Evolutionary conservation across 768 basidiomycete species (phyloP).

Genomic region (Podaxis sp.): DNA sequence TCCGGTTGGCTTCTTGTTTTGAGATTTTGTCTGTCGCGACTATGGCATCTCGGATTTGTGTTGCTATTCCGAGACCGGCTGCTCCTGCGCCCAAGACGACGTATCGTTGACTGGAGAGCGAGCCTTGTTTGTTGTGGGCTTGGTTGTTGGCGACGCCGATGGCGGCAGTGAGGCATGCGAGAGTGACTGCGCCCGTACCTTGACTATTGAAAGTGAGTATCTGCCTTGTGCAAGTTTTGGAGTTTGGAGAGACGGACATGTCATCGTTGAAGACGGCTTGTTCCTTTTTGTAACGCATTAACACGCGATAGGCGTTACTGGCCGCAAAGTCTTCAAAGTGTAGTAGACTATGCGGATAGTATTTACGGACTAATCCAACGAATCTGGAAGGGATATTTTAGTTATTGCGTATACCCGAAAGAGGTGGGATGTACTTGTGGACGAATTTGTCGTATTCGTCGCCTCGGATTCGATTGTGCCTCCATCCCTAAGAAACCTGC

Average conservation of each 20-base stretch:
- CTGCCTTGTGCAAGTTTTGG: background rate
- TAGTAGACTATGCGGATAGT: conserved; percentile 59
- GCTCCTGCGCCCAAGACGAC: conserved; percentile 79
- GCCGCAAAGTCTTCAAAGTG: conserved; percentile 90
- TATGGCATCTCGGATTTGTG: conserved; percentile 76
- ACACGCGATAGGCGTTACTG: conserved; percentile 64
- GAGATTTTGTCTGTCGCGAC: conserved; percentile 48
- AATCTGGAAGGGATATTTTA: conserved; percentile 40
- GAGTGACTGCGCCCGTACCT: conserved; percentile 73
- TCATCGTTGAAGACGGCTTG: conserved; percentile 84
- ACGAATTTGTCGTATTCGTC: conserved; percentile 74
- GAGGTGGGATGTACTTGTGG: conserved; percentile 46
- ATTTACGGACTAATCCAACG: conserved; percentile 69
- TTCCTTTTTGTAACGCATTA: conserved; percentile 56
- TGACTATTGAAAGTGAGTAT: conserved; percentile 35
- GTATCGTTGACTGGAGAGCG: conserved; percentile 67
- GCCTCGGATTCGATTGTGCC: conserved; percentile 63
- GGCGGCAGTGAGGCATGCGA: conserved; percentile 66
- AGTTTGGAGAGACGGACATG: conserved; percentile 42
- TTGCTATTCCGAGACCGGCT: conserved; percentile 77
- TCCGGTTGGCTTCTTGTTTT: conserved; percentile 51
- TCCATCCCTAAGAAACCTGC: conserved; percentile 58
- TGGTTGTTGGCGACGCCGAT: conserved; percentile 50
- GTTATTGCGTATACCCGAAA: background rate
- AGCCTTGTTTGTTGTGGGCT: conserved; percentile 28